Conservation (phyloP, 148 eudicot species). For the Vaccinium myrtillus region DNA sequence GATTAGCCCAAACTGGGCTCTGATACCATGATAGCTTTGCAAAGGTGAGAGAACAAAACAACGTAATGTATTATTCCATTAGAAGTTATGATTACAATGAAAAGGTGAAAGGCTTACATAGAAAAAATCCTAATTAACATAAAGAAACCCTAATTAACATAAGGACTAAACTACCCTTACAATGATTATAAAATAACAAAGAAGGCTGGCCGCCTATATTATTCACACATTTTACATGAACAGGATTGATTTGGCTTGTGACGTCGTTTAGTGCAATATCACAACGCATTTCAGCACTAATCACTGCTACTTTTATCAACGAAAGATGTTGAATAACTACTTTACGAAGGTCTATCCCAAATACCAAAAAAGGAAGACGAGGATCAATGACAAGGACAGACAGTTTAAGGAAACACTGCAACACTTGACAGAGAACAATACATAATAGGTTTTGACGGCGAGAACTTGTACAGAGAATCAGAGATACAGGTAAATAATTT, state of each 20-base stretch:
- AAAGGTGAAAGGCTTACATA: too few species aligned
- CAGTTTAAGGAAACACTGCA: not conserved
- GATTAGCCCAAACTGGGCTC: too few species aligned
- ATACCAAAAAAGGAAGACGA: not conserved
- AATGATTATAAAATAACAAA: too few species aligned
- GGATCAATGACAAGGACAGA: not conserved
- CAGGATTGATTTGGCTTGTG: not conserved
- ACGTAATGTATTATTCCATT: too few species aligned
- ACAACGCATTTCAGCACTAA: not conserved
- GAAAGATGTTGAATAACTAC: not conserved
- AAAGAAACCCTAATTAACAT: too few species aligned
- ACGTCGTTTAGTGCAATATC: not conserved
- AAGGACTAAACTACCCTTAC: too few species aligned
- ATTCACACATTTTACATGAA: not conserved
- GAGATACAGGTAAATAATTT: not conserved
- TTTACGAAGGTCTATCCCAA: conserved; percentile 1
- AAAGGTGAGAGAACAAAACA: too few species aligned
- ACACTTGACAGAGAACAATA: not conserved
- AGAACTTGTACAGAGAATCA: not conserved
- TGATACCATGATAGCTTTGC: too few species aligned
- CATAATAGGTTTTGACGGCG: not conserved
- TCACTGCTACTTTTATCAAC: not conserved
- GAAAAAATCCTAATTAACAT: too few species aligned
- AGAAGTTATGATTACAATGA: too few species aligned
- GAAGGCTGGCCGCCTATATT: too few species aligned